Percentiles rank a stretch among this genome's conserved stretches.
These are phyloP conservation scores for Herpetomonas tarakana DNA, from an alignment of 208 protist genomes.

Conservation along the genomic window DNA sequence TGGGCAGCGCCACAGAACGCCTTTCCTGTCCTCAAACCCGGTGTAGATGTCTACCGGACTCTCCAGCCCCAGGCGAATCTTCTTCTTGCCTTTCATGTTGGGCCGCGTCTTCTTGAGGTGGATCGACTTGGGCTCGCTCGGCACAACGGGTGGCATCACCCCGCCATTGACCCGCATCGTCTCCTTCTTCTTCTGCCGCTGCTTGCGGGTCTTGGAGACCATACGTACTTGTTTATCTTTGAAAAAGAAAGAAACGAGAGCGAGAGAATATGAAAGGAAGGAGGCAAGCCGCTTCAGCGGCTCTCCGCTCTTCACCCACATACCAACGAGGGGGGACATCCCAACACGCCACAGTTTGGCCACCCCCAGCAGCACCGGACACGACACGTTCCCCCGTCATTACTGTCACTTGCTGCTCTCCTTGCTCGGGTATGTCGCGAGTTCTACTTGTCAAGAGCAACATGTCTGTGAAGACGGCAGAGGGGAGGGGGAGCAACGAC, in stretches of 20 bases:
- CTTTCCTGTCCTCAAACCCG: constrained; percentile 81
- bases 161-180: constrained; percentile 61
- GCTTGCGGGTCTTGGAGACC: constrained; percentile 87
- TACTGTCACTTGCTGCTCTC: too few species aligned
- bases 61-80: constrained; percentile 87
- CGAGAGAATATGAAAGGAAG: neutral
- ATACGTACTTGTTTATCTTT: constrained; percentile 27
- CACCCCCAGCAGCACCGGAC: too few species aligned
- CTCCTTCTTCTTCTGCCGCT: constrained; percentile 80
- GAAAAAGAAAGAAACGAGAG: neutral
- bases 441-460: too few species aligned
- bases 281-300: constrained; percentile 2
- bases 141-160: constrained; percentile 56
- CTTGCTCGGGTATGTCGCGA: too few species aligned
- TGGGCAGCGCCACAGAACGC: constrained; percentile 80
- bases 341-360: too few species aligned
- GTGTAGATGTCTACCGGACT: constrained; percentile 81
- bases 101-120: constrained; percentile 88
- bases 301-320: too few species aligned
- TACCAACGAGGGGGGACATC: too few species aligned
- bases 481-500: too few species aligned
- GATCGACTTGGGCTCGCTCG: constrained; percentile 68
- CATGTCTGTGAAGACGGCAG: too few species aligned
- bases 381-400: too few species aligned
- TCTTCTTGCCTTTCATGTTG: constrained; percentile 88